Base-by-base conservation (phyloP, 129 eudicot species). In the Logfia minima region DNA sequence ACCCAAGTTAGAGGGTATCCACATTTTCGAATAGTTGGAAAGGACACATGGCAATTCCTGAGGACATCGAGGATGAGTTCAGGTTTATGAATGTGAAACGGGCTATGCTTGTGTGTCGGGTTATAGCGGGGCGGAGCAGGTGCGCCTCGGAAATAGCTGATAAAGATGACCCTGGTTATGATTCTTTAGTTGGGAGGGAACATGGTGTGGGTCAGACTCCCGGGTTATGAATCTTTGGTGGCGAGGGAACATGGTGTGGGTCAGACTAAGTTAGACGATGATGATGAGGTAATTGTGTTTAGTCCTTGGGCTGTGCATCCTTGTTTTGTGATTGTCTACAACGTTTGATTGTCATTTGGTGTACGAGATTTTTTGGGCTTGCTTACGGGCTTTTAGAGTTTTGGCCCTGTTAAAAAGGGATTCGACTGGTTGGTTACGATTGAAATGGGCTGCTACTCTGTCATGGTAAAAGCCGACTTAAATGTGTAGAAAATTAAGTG, bases 221-320 rank as follows among this genome's bases (percentile, higher is more conserved):
- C 87, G 45, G 97, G 96, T 31, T 92, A 75, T 77, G 97, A 92
- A 69, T 92, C 97, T 28, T 55, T 92, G 79, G 84, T 84, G 73
- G 92, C 92, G 75, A 77, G 82, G 83, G 87, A 43, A 14, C 41
- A 28, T 19, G 87, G 89, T 67, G 71, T 28, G 21, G 22, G 48
- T 7, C 67, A 56, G 24, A 35, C 68, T 37, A 76, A 79, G 62
- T 60, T 82, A 72, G 92, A 86, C 6, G 92, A 87, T 4, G 92
- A 83, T 8, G 94, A n/a, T 66, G 96, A 92, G 83, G 35, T 92
- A 18, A 63, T 92, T 64, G 96, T 92, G 29, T 90, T 86, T 78
- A 90, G 86, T 86, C 93, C 98, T 1, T 86, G 92, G 86, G 96
- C 96, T 51, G 94, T 92, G 69, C 92, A 90, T 75, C 96, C 98